Base-by-base conservation (phyloP, 805 yeast genomes). In the Ogataea trehalophila region DNA sequence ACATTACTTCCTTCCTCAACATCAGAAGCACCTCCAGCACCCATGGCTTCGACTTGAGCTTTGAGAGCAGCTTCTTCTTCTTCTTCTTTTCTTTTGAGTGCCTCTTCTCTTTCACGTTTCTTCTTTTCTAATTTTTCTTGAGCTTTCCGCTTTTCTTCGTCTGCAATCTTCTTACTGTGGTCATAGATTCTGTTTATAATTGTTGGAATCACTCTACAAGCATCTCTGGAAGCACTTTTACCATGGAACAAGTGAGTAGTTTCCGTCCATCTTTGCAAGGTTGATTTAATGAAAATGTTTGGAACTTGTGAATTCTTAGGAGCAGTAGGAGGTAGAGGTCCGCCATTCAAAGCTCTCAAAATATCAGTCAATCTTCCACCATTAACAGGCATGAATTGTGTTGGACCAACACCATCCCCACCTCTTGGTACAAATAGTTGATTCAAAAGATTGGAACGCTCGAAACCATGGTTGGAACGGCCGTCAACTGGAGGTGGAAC, bases 181-280 rank as follows among this genome's bases (percentile, higher is more conserved):
- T 67, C 74, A 47, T 69, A 77, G 3, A 84, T 67, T 23, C 68
- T 57, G 45, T 78, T 75, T 34, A 81, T 60, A 29, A 83, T 71
- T 1, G 63, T 52, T 6, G 75, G 72, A 16, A 73, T 53, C 26
- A 72, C 61, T 46, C 78, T 53, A 47, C 59, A 49, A 51, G 65
- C 59, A 37, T 60, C 66, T 31, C 61, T 54, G 15, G 69, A 68
- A 14, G 63, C 64, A 31, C 60, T 61, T 31, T 70, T 72, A n/a
- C 72, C 75, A 53, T 75, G 75, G 51, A 79, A 77, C 66, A 80
- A 68, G 16, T 72, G 67, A 35, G 75, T 67, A 6, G 77, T 73
- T 39, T 84, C 86, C 36, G 67, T 66, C 94, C 95, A 88, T 54
- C 96, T 73, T 43, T 81, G 83, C 14, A 69, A 64, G 0, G 94